Percentiles rank a stretch among this genome's conserved stretches.
Conservation (phyloP, 805 yeast species). For the Metschnikowia continentalis region DNA sequence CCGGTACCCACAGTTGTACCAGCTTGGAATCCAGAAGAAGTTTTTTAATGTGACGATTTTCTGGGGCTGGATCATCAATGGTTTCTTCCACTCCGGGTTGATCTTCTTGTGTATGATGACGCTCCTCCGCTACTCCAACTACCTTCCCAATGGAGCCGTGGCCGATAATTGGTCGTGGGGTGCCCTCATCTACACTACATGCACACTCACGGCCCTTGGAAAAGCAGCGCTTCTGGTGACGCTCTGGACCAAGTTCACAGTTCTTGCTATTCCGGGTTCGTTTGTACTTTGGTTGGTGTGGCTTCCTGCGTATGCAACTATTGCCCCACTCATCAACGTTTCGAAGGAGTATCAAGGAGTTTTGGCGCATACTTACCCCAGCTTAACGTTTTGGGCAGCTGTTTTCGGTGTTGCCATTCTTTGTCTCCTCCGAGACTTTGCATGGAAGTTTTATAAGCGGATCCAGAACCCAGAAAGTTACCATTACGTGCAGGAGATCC, state of each 20-base stretch:
- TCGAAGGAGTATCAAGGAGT: conserved; percentile 85
- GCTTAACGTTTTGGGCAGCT: conserved; percentile 80
- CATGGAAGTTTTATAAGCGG: conserved; percentile 93
- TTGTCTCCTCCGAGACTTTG: conserved; percentile 80
- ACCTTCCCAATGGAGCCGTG: conserved; percentile 59
- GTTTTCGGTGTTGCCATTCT: conserved; percentile 68
- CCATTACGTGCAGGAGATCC: conserved; percentile 95
- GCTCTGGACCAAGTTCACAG: conserved; percentile 91
- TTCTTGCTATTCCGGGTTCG: conserved; percentile 94
- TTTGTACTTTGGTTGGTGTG: conserved; percentile 76
- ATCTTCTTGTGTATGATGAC: conserved; percentile 69
- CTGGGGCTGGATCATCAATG: conserved; percentile 97
- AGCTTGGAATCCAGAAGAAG: conserved; percentile 80
- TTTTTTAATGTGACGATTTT: conserved; percentile 89
- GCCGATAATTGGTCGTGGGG: conserved; percentile 97
- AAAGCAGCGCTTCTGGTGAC: conserved; percentile 91
- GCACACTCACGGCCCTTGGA: conserved; percentile 84
- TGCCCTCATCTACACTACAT: conserved; percentile 79
- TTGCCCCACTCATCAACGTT: conserved; percentile 80
- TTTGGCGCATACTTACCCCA: conserved; percentile 67
- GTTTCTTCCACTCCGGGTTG: conserved; percentile 88
- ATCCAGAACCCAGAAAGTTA: conserved; percentile 88
- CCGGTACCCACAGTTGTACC: conserved; percentile 89
- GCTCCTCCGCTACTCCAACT: conserved; percentile 66
- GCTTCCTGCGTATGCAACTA: conserved; percentile 79